Conservation (phyloP, 768 basidiomycete species). For the Vishniacozyma victoriae region DNA sequence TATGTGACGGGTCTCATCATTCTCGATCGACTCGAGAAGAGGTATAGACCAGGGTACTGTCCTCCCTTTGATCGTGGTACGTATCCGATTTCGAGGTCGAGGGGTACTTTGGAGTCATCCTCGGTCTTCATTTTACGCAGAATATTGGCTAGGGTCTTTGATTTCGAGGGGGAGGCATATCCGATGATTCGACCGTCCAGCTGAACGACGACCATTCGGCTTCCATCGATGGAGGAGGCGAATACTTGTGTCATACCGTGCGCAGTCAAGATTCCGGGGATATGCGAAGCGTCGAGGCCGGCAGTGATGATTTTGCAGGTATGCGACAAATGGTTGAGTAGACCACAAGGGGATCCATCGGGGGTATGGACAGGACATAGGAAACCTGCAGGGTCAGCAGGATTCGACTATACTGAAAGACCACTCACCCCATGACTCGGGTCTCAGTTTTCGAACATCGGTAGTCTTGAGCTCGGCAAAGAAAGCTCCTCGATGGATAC, state of each 20-base stretch:
- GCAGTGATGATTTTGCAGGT: constrained; percentile 84
- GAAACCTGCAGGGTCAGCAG: constrained; percentile 60
- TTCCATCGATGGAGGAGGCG: constrained; percentile 71
- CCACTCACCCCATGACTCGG: constrained; percentile 88
- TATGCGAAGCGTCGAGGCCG: constrained; percentile 66
- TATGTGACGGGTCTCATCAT: constrained; percentile 99
- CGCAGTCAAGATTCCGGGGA: constrained; percentile 71
- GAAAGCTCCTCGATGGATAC: constrained; percentile 98
- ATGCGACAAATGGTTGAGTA: constrained; percentile 91
- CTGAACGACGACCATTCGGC: constrained; percentile 76
- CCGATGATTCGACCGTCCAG: constrained; percentile 94
- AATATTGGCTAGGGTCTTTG: constrained; percentile 71
- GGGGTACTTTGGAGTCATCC: constrained; percentile 67
- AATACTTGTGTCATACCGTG: constrained; percentile 94
- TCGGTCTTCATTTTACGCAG: constrained; percentile 95
- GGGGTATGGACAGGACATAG: constrained; percentile 98
- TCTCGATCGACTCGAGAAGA: constrained; percentile 77
- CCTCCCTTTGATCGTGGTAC: constrained; percentile 86
- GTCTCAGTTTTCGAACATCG: constrained; percentile 87
- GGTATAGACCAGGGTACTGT: constrained; percentile 91
- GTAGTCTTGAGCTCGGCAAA: constrained; percentile 98
- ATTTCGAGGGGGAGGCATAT: constrained; percentile 72
- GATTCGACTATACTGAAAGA: neutral
- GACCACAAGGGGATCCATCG: constrained; percentile 94
- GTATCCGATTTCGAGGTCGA: constrained; percentile 90